These are phyloP conservation scores for Blastobotrys americana DNA, from an alignment of 805 yeast genomes.

Conservation along the genomic window DNA sequence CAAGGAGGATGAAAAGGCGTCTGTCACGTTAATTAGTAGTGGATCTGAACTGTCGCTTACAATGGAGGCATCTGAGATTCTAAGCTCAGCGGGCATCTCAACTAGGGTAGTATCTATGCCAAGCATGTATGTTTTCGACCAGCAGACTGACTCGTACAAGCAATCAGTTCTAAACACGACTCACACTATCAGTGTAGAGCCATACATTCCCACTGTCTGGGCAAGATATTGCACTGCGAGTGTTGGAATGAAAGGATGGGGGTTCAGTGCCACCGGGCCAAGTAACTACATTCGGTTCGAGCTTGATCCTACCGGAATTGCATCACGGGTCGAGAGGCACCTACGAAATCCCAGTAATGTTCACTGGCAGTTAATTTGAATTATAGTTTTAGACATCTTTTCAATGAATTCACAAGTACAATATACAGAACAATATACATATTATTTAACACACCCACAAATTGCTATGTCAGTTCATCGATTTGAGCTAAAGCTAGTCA, in stretches of 20 bases:
- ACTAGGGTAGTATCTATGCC: slow-evolving; percentile 30
- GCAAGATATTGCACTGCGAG: slow-evolving; percentile 35
- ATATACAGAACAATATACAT: too few species aligned
- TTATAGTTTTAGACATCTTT: too few species aligned
- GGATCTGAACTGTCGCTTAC: slow-evolving; percentile 28
- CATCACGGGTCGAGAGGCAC: neutral
- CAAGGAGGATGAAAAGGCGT: slow-evolving; percentile 8
- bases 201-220: slow-evolving; percentile 34
- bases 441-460: too few species aligned
- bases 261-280: slow-evolving; percentile 33
- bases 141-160: slow-evolving; percentile 27
- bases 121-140: slow-evolving; percentile 14
- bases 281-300: slow-evolving; percentile 25
- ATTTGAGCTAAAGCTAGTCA: too few species aligned
- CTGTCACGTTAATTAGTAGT: slow-evolving; percentile 11
- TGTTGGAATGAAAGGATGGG: slow-evolving; percentile 30
- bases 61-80: slow-evolving; percentile 37
- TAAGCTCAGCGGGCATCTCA: slow-evolving; percentile 22
- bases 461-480: too few species aligned
- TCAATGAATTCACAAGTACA: too few species aligned
- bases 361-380: too few species aligned
- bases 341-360: too few species aligned
- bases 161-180: slow-evolving; percentile 18
- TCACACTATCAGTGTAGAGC: slow-evolving; percentile 32
- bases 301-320: neutral